Conservation (phyloP, 2,329 filamentous ascomycete genomes). For the Ambrosiella beaveri region DNA sequence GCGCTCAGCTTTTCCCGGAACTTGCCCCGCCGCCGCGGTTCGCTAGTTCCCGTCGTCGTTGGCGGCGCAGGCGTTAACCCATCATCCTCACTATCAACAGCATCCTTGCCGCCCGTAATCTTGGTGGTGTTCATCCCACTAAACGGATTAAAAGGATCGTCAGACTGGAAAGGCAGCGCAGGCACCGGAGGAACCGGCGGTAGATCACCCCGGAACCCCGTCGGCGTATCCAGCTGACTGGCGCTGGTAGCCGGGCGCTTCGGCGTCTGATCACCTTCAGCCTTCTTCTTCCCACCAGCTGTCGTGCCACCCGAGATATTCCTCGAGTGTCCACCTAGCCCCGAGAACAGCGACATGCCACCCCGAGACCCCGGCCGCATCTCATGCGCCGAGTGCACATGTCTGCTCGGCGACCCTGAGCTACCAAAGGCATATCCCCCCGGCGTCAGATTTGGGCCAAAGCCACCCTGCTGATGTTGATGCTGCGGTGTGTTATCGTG, state of each 20-base stretch:
- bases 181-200: background rate
- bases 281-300: background rate
- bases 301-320: background rate
- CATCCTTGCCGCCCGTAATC: slow-evolving; percentile 17
- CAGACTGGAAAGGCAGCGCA: background rate
- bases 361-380: slow-evolving; percentile 6
- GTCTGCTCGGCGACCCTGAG: background rate
- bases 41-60: slow-evolving; percentile 22
- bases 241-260: slow-evolving; percentile 20
- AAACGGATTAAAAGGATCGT: slow-evolving; percentile 4
- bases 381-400: slow-evolving; percentile 11
- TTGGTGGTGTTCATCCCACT: slow-evolving; percentile 12
- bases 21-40: slow-evolving; percentile 12
- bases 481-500: background rate
- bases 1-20: slow-evolving; percentile 8
- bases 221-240: slow-evolving; percentile 15
- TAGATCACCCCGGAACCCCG: background rate
- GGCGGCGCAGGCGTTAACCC: background rate
- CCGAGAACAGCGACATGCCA: slow-evolving; percentile 1
- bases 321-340: slow-evolving; percentile 12
- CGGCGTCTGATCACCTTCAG: slow-evolving; percentile 12
- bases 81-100: background rate
- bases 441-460: slow-evolving; percentile 9
- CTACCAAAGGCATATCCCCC: background rate
- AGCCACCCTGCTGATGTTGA: background rate